Evolutionary conservation across 345 rosid species (phyloP).

Genomic region (Chamaenerion angustifolium): DNA sequence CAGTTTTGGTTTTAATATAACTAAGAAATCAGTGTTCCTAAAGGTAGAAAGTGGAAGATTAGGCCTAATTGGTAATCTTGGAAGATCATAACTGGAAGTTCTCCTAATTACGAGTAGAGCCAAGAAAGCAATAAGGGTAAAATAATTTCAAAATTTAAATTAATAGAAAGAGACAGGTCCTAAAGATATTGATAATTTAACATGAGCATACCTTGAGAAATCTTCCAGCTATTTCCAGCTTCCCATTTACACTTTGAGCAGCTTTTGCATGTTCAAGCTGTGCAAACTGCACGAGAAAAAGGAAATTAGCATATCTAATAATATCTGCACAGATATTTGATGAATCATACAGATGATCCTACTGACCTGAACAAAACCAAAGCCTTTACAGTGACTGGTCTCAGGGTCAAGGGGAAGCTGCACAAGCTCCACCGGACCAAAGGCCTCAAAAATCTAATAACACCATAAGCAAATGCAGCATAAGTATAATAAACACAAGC

Average conservation of each 20-base stretch:
- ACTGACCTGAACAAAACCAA: conserved; percentile 89
- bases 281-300: conserved; percentile 44
- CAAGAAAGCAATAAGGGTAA: too few relatives aligned
- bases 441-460: conserved; percentile 73
- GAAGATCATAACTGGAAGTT: too few relatives aligned
- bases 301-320: not conserved
- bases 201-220: conserved; percentile 50
- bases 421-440: conserved; percentile 90
- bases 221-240: conserved; percentile 84
- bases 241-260: conserved; percentile 84
- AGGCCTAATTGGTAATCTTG: too few relatives aligned
- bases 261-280: conserved; percentile 84
- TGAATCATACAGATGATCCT: not conserved
- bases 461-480: not conserved
- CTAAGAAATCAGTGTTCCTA: too few relatives aligned
- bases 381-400: conserved; percentile 93
- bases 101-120: too few relatives aligned
- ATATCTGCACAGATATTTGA: not conserved
- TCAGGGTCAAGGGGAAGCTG: conserved; percentile 88
- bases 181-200: not conserved
- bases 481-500: not conserved
- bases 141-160: not conserved
- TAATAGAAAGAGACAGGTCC: not conserved
- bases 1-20: too few relatives aligned
- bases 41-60: too few relatives aligned